A percentile compares a stretch with the other conserved stretches of the same genome.
phyloP scores from a whole-genome alignment of 1,139 yeast species.

The Magnusiomyces fungicola region DNA sequence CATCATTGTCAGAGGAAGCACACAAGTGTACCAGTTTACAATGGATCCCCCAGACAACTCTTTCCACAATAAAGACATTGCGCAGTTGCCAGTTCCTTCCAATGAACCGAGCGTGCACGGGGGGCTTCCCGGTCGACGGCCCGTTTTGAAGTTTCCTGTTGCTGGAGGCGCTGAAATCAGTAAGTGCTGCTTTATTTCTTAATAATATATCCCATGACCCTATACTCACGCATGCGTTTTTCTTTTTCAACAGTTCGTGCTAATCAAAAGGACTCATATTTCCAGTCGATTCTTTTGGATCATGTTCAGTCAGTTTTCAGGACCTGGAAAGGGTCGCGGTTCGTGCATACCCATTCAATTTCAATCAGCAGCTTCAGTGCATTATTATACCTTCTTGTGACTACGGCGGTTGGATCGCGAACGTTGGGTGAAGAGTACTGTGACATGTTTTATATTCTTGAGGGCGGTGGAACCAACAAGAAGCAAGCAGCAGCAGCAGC shows the following conservation, averaged over 20 bases:
- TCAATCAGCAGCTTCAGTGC: constrained; percentile 56
- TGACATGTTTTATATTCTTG: constrained; percentile 51
- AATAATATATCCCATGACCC: neutral
- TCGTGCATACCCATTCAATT: constrained; percentile 55
- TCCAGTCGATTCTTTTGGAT: constrained; percentile 48
- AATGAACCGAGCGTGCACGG: too few species aligned
- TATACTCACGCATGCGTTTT: neutral
- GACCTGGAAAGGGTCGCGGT: constrained; percentile 55
- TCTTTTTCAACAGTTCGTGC: constrained; percentile 40
- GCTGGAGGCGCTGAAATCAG: constrained; percentile 42
- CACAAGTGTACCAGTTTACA: too few species aligned
- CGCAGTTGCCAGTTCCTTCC: too few species aligned
- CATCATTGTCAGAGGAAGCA: too few species aligned
- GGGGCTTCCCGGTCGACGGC: too few species aligned
- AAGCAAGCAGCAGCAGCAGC: neutral
- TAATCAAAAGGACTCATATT: constrained; percentile 77
- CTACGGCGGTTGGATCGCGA: constrained; percentile 68
- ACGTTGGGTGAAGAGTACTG: constrained; percentile 95
- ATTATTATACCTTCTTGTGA: constrained; percentile 55
- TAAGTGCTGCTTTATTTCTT: constrained; percentile 19
- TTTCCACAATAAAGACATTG: too few species aligned
- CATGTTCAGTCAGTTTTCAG: constrained; percentile 54
- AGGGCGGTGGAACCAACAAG: neutral
- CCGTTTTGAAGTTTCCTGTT: constrained; percentile 27
- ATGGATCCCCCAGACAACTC: too few species aligned